phyloP scores from a whole-genome alignment of 768 basidiomycete species.

The Tylopilus intermedius region DNA sequence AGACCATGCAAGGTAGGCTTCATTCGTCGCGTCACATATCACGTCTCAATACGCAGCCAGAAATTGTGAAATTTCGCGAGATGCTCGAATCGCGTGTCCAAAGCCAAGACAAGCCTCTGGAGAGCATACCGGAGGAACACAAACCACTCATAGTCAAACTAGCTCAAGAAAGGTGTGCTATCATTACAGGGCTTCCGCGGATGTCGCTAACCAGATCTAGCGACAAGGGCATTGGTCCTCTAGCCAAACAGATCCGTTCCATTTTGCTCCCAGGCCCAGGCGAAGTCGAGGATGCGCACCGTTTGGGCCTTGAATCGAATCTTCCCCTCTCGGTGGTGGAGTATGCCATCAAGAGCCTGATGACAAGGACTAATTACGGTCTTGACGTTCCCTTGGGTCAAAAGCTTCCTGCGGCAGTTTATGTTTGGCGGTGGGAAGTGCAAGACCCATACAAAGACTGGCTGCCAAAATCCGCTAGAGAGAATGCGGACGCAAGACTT shows the following conservation, averaged over 20 bases:
- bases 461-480: conserved; percentile 61
- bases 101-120: conserved; percentile 46
- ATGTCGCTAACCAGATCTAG: conserved; percentile 36
- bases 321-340: conserved; percentile 53
- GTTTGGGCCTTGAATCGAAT: conserved; percentile 33
- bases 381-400: conserved; percentile 47
- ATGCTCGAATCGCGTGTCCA: conserved; percentile 57
- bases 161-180: conserved; percentile 73
- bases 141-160: conserved; percentile 75
- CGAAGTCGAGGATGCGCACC: conserved; percentile 42
- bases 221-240: conserved; percentile 60
- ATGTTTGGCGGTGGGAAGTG: conserved; percentile 86
- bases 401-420: conserved; percentile 59
- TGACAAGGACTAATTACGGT: conserved; percentile 78
- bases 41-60: conserved; percentile 32
- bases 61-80: conserved; percentile 72
- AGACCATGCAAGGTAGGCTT: conserved; percentile 71
- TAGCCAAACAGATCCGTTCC: conserved; percentile 67
- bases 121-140: conserved; percentile 61
- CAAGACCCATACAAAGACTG: conserved; percentile 52
- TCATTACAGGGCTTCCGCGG: background rate
- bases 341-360: conserved; percentile 54
- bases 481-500: conserved; percentile 56
- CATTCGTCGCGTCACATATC: background rate
- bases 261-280: conserved; percentile 67